phyloP scores from a whole-genome alignment of 164 flowering plant genomes.

The Sedum album region DNA sequence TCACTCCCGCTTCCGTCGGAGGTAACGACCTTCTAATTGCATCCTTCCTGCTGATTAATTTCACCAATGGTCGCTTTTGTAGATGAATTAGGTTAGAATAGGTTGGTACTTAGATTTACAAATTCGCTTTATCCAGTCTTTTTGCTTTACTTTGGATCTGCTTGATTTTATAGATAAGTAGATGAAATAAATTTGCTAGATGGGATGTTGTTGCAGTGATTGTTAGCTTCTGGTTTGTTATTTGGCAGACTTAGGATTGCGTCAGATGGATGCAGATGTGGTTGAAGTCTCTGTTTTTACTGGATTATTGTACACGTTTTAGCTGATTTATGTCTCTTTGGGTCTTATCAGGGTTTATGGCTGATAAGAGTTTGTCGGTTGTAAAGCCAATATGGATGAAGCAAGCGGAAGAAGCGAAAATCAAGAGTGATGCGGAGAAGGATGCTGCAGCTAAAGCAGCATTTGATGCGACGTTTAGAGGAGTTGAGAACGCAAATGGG shows the following conservation, averaged over 20 bases:
- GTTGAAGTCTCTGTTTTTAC: not conserved
- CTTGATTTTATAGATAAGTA: not conserved
- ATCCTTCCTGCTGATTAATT: not conserved
- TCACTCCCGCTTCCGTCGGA: not conserved
- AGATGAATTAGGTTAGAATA: too few species aligned
- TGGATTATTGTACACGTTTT: not conserved
- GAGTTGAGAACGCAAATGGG: constrained; percentile 35
- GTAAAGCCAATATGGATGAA: constrained; percentile 85
- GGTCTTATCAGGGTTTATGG: constrained; percentile 19
- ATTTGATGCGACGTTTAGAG: constrained; percentile 94
- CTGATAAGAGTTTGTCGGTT: constrained; percentile 34
- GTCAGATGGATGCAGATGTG: not conserved
- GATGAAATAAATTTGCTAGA: not conserved
- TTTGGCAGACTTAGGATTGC: not conserved
- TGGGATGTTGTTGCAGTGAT: not conserved
- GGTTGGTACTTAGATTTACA: too few species aligned
- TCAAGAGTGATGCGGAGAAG: constrained; percentile 89
- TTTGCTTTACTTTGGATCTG: not conserved
- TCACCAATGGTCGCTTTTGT: not conserved
- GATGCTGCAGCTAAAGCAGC: constrained; percentile 96
- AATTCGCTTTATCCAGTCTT: not conserved
- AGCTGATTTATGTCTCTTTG: not conserved
- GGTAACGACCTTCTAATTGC: not conserved
- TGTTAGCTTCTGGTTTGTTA: not conserved
- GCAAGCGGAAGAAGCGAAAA: constrained; percentile 91